Conservation (phyloP, 192 early-diverging fungal genomes). For the Thamnidium elegans region DNA sequence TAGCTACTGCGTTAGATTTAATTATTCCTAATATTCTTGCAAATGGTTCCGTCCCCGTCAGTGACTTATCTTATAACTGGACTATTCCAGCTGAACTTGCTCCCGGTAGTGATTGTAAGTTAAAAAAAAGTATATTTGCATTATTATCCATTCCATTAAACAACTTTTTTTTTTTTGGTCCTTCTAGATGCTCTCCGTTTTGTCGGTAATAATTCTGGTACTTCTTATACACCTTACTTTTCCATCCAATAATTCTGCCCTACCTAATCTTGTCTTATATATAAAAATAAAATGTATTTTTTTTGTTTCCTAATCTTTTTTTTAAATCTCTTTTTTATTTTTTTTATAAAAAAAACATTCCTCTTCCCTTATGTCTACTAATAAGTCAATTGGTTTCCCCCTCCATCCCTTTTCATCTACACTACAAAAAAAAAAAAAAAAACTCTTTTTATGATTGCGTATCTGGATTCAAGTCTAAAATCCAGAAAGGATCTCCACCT, state of each 20-base stretch:
- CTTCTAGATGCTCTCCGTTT: constrained; percentile 12
- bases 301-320: neutral
- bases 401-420: neutral
- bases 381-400: neutral
- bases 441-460: constrained; percentile 20
- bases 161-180: neutral
- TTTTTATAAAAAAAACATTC: neutral
- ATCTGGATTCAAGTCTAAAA: constrained; percentile 46
- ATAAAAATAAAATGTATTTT: neutral
- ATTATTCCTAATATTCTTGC: constrained; percentile 8
- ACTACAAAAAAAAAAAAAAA: no score
- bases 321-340: neutral
- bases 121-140: neutral
- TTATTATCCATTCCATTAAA: no score
- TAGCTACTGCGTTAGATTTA: constrained; percentile 2
- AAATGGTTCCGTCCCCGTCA: neutral
- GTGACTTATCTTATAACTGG: constrained; percentile 12
- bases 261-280: no score
- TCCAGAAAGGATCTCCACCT: constrained; percentile 28
- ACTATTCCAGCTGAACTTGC: constrained; percentile 7
- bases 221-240: constrained; percentile 3
- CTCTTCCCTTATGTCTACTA: neutral
- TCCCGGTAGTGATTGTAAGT: constrained; percentile 17
- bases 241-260: neutral
- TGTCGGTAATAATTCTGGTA: neutral